These are phyloP conservation scores for Erodium chrysanthum DNA, from an alignment of 441 rosid genomes.

Conservation along the genomic window DNA sequence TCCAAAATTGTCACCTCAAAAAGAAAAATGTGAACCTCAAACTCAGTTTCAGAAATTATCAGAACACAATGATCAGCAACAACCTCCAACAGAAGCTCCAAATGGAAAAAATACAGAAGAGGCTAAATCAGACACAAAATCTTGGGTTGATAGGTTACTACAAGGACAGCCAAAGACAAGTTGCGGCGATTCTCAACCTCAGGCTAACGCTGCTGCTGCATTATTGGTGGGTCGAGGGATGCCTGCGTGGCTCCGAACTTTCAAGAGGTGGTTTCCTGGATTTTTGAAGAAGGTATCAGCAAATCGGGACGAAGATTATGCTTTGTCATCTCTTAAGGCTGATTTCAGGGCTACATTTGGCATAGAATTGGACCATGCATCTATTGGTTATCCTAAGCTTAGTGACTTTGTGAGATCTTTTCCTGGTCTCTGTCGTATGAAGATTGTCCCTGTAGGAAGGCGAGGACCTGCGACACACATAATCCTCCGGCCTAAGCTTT, in stretches of 20 bases:
- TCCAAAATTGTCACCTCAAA: not conserved
- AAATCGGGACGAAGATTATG: slow-evolving; percentile 37
- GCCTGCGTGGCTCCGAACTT: slow-evolving; percentile 55
- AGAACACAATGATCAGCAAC: not conserved
- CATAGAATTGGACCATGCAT: slow-evolving; percentile 55
- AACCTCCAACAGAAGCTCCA: not conserved
- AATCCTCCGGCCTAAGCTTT: slow-evolving; percentile 45
- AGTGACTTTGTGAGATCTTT: slow-evolving; percentile 54
- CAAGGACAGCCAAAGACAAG: slow-evolving; percentile 28
- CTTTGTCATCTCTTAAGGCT: slow-evolving; percentile 73
- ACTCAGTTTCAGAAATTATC: not conserved
- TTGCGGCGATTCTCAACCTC: slow-evolving; percentile 16
- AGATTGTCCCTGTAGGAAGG: slow-evolving; percentile 31
- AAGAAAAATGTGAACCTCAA: slow-evolving; percentile 9
- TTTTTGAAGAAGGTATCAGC: slow-evolving; percentile 33
- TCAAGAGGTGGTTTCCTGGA: slow-evolving; percentile 64
- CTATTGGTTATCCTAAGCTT: slow-evolving; percentile 68
- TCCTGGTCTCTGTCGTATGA: slow-evolving; percentile 46
- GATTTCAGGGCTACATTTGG: slow-evolving; percentile 60
- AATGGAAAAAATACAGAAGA: slow-evolving; percentile 21
- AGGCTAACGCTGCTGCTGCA: not conserved
- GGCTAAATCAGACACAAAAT: slow-evolving; percentile 23
- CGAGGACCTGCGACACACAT: slow-evolving; percentile 50
- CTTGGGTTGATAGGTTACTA: slow-evolving; percentile 44
- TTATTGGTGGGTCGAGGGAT: slow-evolving; percentile 11